Evolutionary conservation across 148 eudicot species (phyloP).

Genomic region (Cornus kousa): DNA sequence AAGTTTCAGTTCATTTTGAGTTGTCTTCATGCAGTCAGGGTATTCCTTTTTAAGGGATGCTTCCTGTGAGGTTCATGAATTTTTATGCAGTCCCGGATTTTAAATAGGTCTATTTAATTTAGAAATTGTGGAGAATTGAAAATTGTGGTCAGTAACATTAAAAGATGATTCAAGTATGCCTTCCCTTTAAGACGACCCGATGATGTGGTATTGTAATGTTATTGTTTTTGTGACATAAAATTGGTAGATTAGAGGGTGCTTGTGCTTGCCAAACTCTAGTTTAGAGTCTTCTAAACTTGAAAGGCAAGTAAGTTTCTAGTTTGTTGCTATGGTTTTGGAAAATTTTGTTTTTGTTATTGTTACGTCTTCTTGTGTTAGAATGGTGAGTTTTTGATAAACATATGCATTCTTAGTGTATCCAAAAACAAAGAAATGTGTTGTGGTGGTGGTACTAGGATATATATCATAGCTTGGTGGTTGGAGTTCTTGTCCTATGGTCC

Average conservation of each 20-base stretch:
- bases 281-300: background rate
- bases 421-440: too few relatives aligned
- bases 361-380: too few relatives aligned
- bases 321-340: too few relatives aligned
- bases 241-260: background rate
- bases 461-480: background rate
- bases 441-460: too few relatives aligned
- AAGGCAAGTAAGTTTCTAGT: too few relatives aligned
- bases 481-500: background rate
- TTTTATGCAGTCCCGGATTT: conserved; percentile 7
- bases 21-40: background rate
- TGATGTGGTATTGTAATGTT: background rate
- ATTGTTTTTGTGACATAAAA: background rate
- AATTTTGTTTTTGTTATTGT: too few relatives aligned
- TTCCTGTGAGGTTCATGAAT: too few relatives aligned
- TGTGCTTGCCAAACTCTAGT: background rate
- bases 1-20: background rate
- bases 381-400: too few relatives aligned
- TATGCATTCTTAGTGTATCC: too few relatives aligned
- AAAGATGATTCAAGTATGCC: too few relatives aligned
- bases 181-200: background rate
- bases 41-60: too few relatives aligned
- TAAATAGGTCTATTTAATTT: conserved; percentile 2
- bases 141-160: too few relatives aligned
- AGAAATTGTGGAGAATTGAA: background rate